Conservation (phyloP, 805 yeast species). For the Wickerhamiella shivajii region DNA sequence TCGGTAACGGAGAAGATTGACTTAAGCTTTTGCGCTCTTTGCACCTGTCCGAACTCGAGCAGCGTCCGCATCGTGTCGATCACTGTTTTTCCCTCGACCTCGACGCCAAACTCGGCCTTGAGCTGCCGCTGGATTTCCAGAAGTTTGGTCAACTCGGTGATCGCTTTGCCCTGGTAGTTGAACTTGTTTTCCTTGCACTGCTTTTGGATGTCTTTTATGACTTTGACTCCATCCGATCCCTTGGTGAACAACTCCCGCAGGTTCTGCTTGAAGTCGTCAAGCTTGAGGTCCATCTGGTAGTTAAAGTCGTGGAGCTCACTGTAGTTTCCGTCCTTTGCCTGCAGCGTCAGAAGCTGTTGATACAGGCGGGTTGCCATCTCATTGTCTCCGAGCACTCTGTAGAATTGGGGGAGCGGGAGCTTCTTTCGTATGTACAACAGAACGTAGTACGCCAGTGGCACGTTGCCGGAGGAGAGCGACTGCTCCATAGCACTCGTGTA, state of each 20-base stretch:
- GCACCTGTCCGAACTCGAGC: slow-evolving; percentile 34
- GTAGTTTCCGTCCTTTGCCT: slow-evolving; percentile 11
- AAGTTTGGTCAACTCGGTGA: slow-evolving; percentile 34
- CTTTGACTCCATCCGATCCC: slow-evolving; percentile 12
- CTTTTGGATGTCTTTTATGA: slow-evolving; percentile 20
- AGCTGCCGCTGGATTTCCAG: slow-evolving; percentile 32
- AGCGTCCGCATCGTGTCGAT: slow-evolving; percentile 36
- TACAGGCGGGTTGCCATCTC: slow-evolving; percentile 31
- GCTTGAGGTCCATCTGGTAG: slow-evolving; percentile 47
- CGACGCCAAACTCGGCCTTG: slow-evolving; percentile 29
- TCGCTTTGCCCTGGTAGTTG: slow-evolving; percentile 27
- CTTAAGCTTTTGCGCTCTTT: slow-evolving; percentile 34
- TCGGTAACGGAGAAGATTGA: slow-evolving; percentile 44
- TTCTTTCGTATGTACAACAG: slow-evolving; percentile 40
- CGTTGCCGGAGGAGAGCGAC: slow-evolving; percentile 45
- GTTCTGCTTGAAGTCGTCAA: slow-evolving; percentile 31
- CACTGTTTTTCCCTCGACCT: slow-evolving; percentile 31
- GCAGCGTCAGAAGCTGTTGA: slow-evolving; percentile 22
- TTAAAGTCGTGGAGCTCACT: slow-evolving; percentile 39
- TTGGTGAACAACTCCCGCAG: not conserved
- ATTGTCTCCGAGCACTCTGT: slow-evolving; percentile 42
- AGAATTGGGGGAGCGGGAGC: slow-evolving; percentile 51
- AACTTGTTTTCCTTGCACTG: slow-evolving; percentile 22
- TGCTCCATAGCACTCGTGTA: slow-evolving; percentile 52
- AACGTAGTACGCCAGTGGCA: slow-evolving; percentile 45